phyloP scores from a whole-genome alignment of 352 stramenopile species.

The Globisporangium camurandrum region DNA sequence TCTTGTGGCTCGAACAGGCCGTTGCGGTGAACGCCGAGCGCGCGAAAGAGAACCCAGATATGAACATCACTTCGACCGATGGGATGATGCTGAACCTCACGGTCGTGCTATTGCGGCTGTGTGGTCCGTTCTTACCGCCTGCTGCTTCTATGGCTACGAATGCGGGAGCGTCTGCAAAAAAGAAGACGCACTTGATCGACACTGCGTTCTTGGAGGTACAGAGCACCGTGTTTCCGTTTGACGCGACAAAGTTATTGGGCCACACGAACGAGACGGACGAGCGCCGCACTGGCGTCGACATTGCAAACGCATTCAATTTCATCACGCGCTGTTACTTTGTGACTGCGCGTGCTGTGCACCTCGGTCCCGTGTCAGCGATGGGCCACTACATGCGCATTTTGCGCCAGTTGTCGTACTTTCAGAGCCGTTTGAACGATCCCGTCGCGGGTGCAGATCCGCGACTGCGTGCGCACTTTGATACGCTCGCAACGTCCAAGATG shows the following conservation, averaged over 20 bases:
- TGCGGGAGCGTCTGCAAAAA: no score
- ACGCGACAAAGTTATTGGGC: slow-evolving; percentile 50
- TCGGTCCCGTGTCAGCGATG: slow-evolving; percentile 86
- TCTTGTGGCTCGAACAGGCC: slow-evolving; percentile 70
- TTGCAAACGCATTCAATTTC: slow-evolving; percentile 88
- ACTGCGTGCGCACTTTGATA: slow-evolving; percentile 67
- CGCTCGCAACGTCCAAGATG: slow-evolving; percentile 64
- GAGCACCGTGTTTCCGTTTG: slow-evolving; percentile 54
- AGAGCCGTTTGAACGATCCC: slow-evolving; percentile 66
- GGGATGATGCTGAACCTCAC: slow-evolving; percentile 79
- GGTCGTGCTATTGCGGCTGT: slow-evolving; percentile 69
- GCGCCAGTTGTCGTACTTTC: slow-evolving; percentile 86
- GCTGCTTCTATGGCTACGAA: no score
- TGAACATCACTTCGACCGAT: slow-evolving; percentile 49
- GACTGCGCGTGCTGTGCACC: slow-evolving; percentile 86
- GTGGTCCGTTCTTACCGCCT: slow-evolving; percentile 72
- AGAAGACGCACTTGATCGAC: slow-evolving; percentile 75
- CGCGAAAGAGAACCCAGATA: slow-evolving; percentile 74
- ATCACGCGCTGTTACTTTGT: slow-evolving; percentile 97
- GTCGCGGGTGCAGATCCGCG: slow-evolving; percentile 42
- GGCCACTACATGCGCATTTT: slow-evolving; percentile 82
- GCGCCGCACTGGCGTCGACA: slow-evolving; percentile 8
- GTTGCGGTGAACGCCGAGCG: slow-evolving; percentile 66
- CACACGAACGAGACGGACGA: slow-evolving; percentile 14
- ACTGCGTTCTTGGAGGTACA: slow-evolving; percentile 34